Percentiles rank a stretch among this genome's conserved stretches.
Conservation (phyloP, 305 asterid genomes). For the Fraxinus albicans region DNA sequence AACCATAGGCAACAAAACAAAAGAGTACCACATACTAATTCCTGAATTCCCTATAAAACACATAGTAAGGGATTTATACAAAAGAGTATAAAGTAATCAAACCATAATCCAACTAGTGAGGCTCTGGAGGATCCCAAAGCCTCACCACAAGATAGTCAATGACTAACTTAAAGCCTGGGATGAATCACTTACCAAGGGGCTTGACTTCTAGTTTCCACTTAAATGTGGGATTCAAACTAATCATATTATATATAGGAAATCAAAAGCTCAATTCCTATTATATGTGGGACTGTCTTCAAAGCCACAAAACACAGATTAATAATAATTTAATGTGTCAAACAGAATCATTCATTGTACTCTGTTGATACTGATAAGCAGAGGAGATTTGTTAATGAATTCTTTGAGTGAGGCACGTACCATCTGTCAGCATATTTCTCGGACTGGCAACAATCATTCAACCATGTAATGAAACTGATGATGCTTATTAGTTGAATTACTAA, state of each 20-base stretch:
- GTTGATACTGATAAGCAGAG: not conserved
- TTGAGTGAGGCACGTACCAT: conserved; percentile 34
- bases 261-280: not conserved
- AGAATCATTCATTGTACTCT: not conserved
- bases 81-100: not conserved
- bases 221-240: not conserved
- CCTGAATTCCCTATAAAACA: not conserved
- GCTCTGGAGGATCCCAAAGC: not conserved
- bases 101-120: not conserved
- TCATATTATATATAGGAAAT: not conserved
- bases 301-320: not conserved
- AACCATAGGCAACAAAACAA: not conserved
- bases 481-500: conserved; percentile 50
- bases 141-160: not conserved
- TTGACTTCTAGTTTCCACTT: not conserved
- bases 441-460: conserved; percentile 46
- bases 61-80: not conserved
- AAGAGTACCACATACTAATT: not conserved
- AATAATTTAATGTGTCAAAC: not conserved
- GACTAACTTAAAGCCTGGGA: not conserved
- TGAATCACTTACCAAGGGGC: not conserved
- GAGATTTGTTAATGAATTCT: not conserved
- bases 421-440: conserved; percentile 42
- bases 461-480: conserved; percentile 53
- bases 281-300: not conserved